Base-by-base conservation (phyloP, 352 stramenopile genomes). In the Peronospora farinosa region DNA sequence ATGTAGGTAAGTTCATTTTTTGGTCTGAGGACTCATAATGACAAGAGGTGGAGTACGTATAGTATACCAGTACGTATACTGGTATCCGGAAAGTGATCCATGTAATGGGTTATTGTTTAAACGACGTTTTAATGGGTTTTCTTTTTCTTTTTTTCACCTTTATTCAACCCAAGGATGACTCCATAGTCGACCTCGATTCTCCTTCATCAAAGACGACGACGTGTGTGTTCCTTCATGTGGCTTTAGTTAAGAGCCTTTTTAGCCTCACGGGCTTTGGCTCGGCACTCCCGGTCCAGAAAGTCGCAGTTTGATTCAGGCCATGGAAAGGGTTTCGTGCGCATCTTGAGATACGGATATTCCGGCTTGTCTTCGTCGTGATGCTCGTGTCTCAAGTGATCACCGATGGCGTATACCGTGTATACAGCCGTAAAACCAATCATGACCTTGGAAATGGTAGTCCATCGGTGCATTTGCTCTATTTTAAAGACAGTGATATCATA, bases 311-410 rank as follows among this genome's bases (percentile, higher is more conserved):
- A 75, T 51, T 82, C 79, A 31, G 81, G 52, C 82, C 82, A 93
- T 54, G 82, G 82, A 68, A 82, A 93, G 19, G 82, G 82, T 70
- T 93, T 93, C 63, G 67, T 93, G 66, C 82, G 82, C 48, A 93
- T 72, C 69, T 89, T 93, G 60, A 91, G 78, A 76, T 93, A 89
- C 32, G 79, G 65, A 67, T 74, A 93, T 41, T 68, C 70, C 3
- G 75, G 74, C 21, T 53, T 62, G 47, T 86, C 67, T 33, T 90
- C 63, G 30, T 90, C 63, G 40, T 72, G 63, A 67, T 89, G 72
- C 33, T 74, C 67, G 57, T 86, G 71, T 47, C 72, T 64, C 46
- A 77, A 46, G 40, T 86, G 49, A 55, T 87, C 77, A 44, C 70
- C 47, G 35, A 70, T 77, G 40, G 78, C 78, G 64, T 85, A 79